These are phyloP conservation scores for Amphirosellinia nigrospora DNA, from an alignment of 495 filamentous ascomycete genomes.

Conservation along the genomic window DNA sequence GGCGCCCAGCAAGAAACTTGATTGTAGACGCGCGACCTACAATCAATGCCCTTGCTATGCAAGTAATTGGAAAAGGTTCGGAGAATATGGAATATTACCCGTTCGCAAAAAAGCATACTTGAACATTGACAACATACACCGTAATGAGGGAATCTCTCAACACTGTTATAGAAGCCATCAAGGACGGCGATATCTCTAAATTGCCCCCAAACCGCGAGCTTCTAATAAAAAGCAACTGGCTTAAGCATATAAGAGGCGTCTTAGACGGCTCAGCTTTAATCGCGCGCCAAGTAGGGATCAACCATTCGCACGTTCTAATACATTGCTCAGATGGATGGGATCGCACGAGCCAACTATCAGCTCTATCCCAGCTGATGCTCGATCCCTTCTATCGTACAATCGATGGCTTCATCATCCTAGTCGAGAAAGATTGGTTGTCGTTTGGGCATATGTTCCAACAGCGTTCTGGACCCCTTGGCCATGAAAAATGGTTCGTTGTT, in stretches of 20 bases:
- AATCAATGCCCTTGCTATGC: conserved; percentile 95
- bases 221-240: conserved; percentile 84
- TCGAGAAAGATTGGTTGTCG: conserved; percentile 98
- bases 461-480: conserved; percentile 81
- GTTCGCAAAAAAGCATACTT: conserved; percentile 91
- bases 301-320: conserved; percentile 92
- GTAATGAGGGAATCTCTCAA: conserved; percentile 94
- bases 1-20: conserved; percentile 93
- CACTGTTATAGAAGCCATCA: conserved; percentile 87
- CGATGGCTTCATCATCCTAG: conserved; percentile 91
- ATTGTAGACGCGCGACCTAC: conserved; percentile 97
- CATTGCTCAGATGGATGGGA: conserved; percentile 99
- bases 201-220: conserved; percentile 83
- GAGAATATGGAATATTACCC: conserved; percentile 99
- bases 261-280: conserved; percentile 86
- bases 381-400: conserved; percentile 96
- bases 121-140: conserved; percentile 98
- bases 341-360: conserved; percentile 92
- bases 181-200: conserved; percentile 87
- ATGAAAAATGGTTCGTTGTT: conserved; percentile 93
- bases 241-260: conserved; percentile 86
- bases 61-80: conserved; percentile 89
- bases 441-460: conserved; percentile 98
- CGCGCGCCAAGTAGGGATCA: conserved; percentile 84
- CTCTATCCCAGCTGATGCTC: conserved; percentile 90